Evolutionary conservation across 1,284 basidiomycete genomes (phyloP), one percentile per base, ranked within the genome.

Genomic region (Mycena sp.): DNA sequence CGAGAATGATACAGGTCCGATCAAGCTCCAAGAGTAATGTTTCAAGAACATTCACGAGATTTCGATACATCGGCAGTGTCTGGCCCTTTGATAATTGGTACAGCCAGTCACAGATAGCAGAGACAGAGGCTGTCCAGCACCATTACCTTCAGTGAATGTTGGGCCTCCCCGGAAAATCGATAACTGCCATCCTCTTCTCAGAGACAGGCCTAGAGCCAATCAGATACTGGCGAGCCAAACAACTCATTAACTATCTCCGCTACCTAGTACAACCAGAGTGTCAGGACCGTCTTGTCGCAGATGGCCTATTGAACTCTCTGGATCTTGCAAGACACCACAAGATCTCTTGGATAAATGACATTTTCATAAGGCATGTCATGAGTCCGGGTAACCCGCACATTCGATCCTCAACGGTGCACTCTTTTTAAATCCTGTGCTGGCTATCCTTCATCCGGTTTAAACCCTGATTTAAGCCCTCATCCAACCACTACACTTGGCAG

Each of bases 1-100:
- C 68, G 41, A 66, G 68, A 54, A 84, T 80, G 46, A 81, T 73
- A 1, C 71, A 63, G 2, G 74, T 41, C 7, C 19, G 40, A 7
- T 21, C n/a, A 17, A 41, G n/a, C n/a, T 41, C 40, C 40, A 41
- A 10, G 6, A 41, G n/a, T 41, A 41, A 21, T 21, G 7, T 19
- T 6, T 41, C 16, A 7, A 41, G 19, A 19, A 41, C 40, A 41
- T 19, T 17, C n/a, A 19, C 9, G 6, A 41, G 40, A 10, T 41
- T 6, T 17, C n/a, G 10, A 10, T 41, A 19, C 6, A 6, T 19
- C 7, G 40, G 40, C 7, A 41, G n/a, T 10, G n/a, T 19, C 19
- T 21, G 40, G 40, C 40, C 40, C 40, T 41, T 16, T 7, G n/a
- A 41, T 19, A 41, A 41, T 41, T 41, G n/a, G n/a, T n/a, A n/a